Percentiles rank a stretch among this genome's conserved stretches.
phyloP scores from a whole-genome alignment of 345 rosid species.

The Aethionema arabicum region DNA sequence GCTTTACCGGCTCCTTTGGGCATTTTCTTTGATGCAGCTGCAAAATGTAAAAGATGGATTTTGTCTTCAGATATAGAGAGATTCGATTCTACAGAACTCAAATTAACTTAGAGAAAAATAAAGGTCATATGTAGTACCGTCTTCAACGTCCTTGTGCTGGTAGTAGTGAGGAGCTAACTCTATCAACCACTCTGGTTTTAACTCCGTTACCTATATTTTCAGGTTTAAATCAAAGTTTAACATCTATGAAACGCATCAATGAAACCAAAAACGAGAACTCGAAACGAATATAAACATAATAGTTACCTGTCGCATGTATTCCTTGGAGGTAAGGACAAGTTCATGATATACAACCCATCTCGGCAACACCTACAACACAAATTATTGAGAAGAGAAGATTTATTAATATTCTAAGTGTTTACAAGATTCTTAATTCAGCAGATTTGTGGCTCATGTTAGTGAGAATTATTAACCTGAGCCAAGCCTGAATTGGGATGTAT shows the following conservation, averaged over 20 bases:
- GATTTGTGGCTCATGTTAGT: not conserved
- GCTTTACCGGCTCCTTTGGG: constrained; percentile 59
- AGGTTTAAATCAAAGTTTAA: not conserved
- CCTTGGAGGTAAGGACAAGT: constrained; percentile 88
- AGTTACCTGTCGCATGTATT: constrained; percentile 82
- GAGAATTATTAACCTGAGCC: constrained; percentile 55
- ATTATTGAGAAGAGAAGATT: constrained; percentile 14
- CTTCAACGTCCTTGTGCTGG: constrained; percentile 97
- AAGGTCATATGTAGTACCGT: constrained; percentile 47
- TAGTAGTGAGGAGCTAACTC: constrained; percentile 97
- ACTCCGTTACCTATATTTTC: constrained; percentile 71
- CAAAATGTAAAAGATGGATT: constrained; percentile 17
- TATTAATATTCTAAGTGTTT: not conserved
- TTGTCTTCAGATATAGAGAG: not conserved
- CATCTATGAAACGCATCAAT: constrained; percentile 16
- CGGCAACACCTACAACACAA: constrained; percentile 60
- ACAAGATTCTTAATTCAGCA: constrained; percentile 4
- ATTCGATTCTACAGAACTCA: not conserved
- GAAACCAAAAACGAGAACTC: constrained; percentile 20
- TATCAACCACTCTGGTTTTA: constrained; percentile 97
- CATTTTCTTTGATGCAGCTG: constrained; percentile 84
- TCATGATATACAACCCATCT: constrained; percentile 96
- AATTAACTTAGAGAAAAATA: constrained; percentile 14
- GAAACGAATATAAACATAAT: constrained; percentile 6
- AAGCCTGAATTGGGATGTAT: constrained; percentile 96